These are phyloP conservation scores for Geotrichum carabidarum DNA, from an alignment of 1,139 yeast genomes.

Conservation along the genomic window DNA sequence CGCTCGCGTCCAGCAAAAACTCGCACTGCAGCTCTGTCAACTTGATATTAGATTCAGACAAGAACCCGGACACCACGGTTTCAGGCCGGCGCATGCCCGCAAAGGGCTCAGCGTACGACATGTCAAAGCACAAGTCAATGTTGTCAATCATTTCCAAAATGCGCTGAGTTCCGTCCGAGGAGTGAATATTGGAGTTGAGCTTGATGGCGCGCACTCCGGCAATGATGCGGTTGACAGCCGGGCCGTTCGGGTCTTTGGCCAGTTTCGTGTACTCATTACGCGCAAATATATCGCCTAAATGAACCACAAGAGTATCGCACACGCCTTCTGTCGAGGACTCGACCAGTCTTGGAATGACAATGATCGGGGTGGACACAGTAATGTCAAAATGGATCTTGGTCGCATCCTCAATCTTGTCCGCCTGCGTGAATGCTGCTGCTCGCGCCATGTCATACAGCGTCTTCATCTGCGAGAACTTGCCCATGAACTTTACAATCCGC, in stretches of 20 bases:
- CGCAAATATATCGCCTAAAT: conserved; percentile 78
- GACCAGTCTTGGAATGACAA: conserved; percentile 62
- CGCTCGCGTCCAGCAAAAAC: conserved; percentile 52
- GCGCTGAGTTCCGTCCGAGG: conserved; percentile 47
- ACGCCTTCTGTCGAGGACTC: conserved; percentile 2
- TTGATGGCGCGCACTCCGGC: conserved; percentile 71
- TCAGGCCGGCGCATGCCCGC: conserved; percentile 44
- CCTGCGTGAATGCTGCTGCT: conserved; percentile 71
- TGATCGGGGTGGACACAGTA: conserved; percentile 72
- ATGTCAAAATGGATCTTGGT: conserved; percentile 65
- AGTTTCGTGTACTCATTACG: conserved; percentile 50
- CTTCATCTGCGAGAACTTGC: conserved; percentile 80
- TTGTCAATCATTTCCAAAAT: conserved; percentile 60
- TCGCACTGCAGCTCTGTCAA: conserved; percentile 74
- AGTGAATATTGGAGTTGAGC: conserved; percentile 54
- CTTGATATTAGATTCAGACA: conserved; percentile 60
- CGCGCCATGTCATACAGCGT: conserved; percentile 80
- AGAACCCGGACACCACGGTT: conserved; percentile 51
- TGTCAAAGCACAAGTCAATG: conserved; percentile 59
- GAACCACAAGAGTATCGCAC: conserved; percentile 61
- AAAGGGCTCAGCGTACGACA: conserved; percentile 48
- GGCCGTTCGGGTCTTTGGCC: conserved; percentile 25
- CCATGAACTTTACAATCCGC: conserved; percentile 59
- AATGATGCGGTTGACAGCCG: conserved; percentile 47
- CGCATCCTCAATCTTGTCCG: conserved; percentile 58